Conservation (phyloP, 208 protist species). For the Crithidia thermophila region DNA sequence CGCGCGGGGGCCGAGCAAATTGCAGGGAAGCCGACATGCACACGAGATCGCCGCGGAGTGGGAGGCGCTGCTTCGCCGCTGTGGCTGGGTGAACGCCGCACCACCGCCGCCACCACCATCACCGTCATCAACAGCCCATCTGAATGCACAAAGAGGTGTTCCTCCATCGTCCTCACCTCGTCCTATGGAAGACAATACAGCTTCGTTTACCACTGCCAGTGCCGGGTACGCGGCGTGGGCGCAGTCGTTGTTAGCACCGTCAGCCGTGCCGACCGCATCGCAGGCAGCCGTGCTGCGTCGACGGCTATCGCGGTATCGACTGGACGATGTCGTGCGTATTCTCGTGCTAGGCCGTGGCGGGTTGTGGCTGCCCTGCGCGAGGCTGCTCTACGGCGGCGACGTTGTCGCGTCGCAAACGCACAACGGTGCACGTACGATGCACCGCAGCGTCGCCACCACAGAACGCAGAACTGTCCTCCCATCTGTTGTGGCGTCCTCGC, state of each 20-base stretch:
- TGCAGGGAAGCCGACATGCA: conserved; percentile 23
- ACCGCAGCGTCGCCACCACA: not conserved
- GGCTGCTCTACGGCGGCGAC: conserved; percentile 16
- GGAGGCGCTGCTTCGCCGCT: conserved; percentile 24
- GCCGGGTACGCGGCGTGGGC: conserved; percentile 19
- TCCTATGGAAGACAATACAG: too few species aligned
- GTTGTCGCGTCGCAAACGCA: not conserved
- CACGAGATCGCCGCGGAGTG: conserved; percentile 30
- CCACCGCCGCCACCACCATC: conserved; percentile 4
- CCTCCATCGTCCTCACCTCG: not conserved
- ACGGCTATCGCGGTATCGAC: conserved; percentile 19
- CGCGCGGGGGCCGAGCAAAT: not conserved
- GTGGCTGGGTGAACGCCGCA: conserved; percentile 30
- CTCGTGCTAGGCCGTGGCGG: conserved; percentile 35
- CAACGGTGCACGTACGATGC: not conserved
- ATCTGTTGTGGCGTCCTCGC: not conserved
- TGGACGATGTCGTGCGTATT: conserved; percentile 23
- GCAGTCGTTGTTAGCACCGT: conserved; percentile 8
- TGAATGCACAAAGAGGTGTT: not conserved
- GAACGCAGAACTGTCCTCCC: not conserved
- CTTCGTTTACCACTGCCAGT: not conserved
- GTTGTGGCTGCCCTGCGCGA: conserved; percentile 3
- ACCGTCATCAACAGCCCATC: not conserved
- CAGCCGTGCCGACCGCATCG: conserved; percentile 9
- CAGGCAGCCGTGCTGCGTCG: conserved; percentile 30